A percentile compares a stretch with the other conserved stretches of the same genome.
These are phyloP conservation scores for Leishmania amazonensis DNA, from an alignment of 208 protist species.

Conservation along the genomic window DNA sequence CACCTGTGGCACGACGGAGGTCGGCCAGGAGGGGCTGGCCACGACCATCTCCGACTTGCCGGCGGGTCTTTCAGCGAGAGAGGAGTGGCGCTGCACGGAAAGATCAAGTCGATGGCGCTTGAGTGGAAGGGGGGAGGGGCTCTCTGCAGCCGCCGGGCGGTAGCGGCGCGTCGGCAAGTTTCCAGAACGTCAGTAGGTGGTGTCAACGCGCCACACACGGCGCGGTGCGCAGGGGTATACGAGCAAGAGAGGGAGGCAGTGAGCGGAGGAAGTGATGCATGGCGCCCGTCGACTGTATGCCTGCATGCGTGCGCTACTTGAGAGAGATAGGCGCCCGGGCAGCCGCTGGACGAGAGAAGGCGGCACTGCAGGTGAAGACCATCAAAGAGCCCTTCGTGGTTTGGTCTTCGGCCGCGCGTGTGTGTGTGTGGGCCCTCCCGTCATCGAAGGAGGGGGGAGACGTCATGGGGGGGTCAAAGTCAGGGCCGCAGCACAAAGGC, in stretches of 20 bases:
- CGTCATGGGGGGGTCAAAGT: not conserved
- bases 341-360: no score
- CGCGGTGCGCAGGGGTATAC: not conserved
- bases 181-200: not conserved
- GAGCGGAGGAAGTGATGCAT: not conserved
- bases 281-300: no score
- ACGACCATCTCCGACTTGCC: not conserved
- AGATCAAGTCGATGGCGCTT: not conserved
- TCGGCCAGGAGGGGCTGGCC: not conserved
- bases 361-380: no score
- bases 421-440: not conserved
- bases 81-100: no score
- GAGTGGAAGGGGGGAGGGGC: not conserved
- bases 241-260: not conserved
- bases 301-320: no score
- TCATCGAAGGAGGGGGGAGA: not conserved
- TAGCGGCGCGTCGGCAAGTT: not conserved
- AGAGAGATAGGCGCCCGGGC: no score
- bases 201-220: not conserved
- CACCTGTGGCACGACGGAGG: not conserved
- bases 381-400: not conserved
- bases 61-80: not conserved
- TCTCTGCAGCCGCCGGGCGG: not conserved
- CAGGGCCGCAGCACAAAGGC: no score
- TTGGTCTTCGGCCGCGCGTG: not conserved